phyloP scores from a whole-genome alignment of 2,329 filamentous ascomycete genomes.

The Parascedosporium putredinis region DNA sequence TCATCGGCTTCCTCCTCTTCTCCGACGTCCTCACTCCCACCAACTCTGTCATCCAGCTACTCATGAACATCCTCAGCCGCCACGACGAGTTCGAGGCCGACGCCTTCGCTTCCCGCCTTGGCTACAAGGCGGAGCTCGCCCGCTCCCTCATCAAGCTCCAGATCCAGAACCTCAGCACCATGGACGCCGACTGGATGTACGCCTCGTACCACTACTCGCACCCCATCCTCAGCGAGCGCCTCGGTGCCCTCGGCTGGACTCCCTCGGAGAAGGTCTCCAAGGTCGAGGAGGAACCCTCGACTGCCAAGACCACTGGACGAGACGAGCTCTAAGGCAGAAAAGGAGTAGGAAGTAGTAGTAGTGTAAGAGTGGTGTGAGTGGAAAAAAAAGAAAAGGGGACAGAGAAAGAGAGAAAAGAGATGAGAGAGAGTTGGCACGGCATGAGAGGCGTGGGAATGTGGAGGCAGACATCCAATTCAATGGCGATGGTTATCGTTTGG shows the following conservation, averaged over 20 bases:
- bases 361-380: too few relatives aligned
- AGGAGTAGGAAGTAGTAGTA: not conserved
- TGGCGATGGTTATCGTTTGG: too few relatives aligned
- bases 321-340: conserved; percentile 48
- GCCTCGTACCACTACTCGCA: conserved; percentile 98
- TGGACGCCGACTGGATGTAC: conserved; percentile 98
- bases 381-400: too few relatives aligned
- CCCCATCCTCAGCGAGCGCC: conserved; percentile 85
- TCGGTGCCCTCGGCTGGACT: conserved; percentile 84
- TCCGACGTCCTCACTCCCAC: conserved; percentile 92
- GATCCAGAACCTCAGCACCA: conserved; percentile 93
- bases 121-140: conserved; percentile 75
- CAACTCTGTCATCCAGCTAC: conserved; percentile 85
- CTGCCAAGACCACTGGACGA: conserved; percentile 61
- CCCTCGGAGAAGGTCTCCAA: conserved; percentile 40
- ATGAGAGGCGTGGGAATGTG: too few relatives aligned
- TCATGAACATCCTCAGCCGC: conserved; percentile 92
- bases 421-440: too few relatives aligned
- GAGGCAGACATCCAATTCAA: too few relatives aligned
- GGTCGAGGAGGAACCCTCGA: conserved; percentile 29
- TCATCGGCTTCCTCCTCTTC: conserved; percentile 96
- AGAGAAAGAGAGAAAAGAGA: too few relatives aligned
- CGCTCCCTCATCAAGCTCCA: conserved; percentile 91
- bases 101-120: conserved; percentile 73
- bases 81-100: conserved; percentile 96